These are phyloP conservation scores for Medicago truncatula DNA, from an alignment of 306 rosid species.

Conservation along the genomic window DNA sequence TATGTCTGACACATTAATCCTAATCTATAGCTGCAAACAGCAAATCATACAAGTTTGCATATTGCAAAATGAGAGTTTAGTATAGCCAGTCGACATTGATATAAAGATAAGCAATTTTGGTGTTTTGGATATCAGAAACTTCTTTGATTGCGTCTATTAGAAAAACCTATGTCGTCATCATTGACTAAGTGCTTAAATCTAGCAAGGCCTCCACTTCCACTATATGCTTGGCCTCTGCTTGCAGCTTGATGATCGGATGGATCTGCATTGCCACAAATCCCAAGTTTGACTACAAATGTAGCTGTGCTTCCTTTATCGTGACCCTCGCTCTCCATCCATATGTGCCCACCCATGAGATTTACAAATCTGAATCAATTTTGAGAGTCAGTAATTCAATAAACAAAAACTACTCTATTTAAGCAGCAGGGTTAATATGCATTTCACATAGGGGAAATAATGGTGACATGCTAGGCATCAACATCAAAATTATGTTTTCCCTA, in stretches of 20 bases:
- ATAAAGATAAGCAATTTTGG: background rate
- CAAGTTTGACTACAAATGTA: conserved; percentile 75
- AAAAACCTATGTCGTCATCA: conserved; percentile 48
- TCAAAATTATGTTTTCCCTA: conserved; percentile 38
- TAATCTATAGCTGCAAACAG: conserved; percentile 42
- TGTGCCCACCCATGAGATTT: conserved; percentile 92
- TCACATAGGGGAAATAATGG: conserved; percentile 1
- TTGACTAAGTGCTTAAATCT: conserved; percentile 56
- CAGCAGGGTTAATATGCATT: background rate
- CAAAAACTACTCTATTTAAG: background rate
- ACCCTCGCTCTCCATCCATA: conserved; percentile 95
- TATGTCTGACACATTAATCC: conserved; percentile 37
- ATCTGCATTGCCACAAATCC: conserved; percentile 62
- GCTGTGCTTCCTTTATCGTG: conserved; percentile 71
- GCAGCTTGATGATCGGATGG: conserved; percentile 50
- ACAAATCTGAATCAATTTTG: conserved; percentile 71
- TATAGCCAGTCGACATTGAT: conserved; percentile 28
- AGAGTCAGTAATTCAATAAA: conserved; percentile 35
- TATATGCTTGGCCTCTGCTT: conserved; percentile 50
- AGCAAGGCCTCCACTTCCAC: conserved; percentile 72
- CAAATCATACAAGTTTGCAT: conserved; percentile 37
- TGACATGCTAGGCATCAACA: conserved; percentile 6
- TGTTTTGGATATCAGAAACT: conserved; percentile 50
- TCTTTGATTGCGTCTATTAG: conserved; percentile 66
- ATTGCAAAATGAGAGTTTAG: conserved; percentile 40